phyloP scores from a whole-genome alignment of 2,329 filamentous ascomycete genomes.

The Fusarium setosum region DNA sequence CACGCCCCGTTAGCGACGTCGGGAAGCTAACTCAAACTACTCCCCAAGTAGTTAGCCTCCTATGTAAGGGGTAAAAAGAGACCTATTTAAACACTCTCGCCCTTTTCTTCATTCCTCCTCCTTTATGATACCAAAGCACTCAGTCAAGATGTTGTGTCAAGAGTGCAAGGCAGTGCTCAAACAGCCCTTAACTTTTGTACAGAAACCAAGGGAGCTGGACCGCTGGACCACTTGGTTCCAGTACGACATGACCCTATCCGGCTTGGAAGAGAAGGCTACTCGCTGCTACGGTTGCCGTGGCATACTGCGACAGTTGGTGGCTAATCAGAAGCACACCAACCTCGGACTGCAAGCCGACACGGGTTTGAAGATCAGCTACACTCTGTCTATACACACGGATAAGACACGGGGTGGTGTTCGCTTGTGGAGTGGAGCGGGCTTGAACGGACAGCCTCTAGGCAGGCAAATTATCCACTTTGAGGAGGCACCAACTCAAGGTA shows the following conservation, averaged over 20 bases:
- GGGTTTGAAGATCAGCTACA: background rate
- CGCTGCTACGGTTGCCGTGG: background rate
- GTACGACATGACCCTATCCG: background rate
- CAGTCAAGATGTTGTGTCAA: constrained; percentile 4
- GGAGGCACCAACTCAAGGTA: background rate
- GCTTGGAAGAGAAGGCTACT: background rate
- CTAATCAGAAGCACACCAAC: background rate
- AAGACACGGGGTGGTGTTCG: background rate
- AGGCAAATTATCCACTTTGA: background rate
- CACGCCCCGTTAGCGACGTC: too few species aligned
- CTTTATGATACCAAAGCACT: background rate
- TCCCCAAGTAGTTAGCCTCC: too few species aligned
- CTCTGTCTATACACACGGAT: background rate
- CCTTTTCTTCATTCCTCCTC: background rate
- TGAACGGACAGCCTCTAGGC: background rate
- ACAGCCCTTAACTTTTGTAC: background rate
- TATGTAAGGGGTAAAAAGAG: too few species aligned
- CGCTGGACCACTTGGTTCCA: background rate
- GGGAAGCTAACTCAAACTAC: too few species aligned
- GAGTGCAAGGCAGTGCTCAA: constrained; percentile 7
- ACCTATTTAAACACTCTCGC: too few species aligned
- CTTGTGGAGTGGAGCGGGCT: background rate
- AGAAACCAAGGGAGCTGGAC: background rate
- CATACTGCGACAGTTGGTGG: background rate
- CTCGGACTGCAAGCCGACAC: background rate